These are phyloP conservation scores for Colletotrichum australisinense DNA, from an alignment of 2,329 filamentous ascomycete genomes.

Conservation along the genomic window DNA sequence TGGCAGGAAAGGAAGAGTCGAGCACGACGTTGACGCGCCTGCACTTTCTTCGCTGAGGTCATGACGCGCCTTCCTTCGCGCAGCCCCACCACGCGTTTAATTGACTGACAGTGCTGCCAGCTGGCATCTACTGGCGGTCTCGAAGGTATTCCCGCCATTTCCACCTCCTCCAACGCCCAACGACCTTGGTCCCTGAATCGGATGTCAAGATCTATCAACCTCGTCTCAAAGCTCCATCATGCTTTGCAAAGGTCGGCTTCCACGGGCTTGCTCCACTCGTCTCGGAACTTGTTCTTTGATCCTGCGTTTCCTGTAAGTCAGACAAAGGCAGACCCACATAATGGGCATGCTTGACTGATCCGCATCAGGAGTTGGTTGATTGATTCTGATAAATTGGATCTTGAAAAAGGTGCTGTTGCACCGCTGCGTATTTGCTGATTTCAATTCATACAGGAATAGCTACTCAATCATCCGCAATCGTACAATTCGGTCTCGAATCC, in stretches of 20 bases:
- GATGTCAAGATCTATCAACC: no score
- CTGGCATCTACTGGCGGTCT: not conserved
- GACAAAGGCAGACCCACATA: no score
- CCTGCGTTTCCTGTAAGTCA: not conserved
- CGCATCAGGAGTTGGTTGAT: not conserved
- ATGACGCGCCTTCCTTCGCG: constrained; percentile 21
- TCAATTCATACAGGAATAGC: no score
- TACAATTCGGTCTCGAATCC: not conserved
- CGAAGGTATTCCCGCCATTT: no score
- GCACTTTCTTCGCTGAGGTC: constrained; percentile 5
- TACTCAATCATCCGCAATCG: no score
- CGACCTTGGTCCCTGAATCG: no score
- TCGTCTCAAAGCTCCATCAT: no score
- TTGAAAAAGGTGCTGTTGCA: not conserved
- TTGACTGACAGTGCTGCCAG: not conserved
- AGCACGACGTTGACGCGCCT: constrained; percentile 13
- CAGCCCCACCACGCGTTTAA: constrained; percentile 27
- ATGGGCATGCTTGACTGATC: no score
- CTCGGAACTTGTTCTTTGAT: not conserved
- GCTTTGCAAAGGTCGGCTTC: no score
- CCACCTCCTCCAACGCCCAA: no score
- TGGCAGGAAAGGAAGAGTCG: not conserved
- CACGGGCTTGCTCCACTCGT: no score
- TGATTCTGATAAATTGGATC: not conserved
- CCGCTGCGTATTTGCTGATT: no score